A percentile compares a stretch with the other conserved stretches of the same genome.
phyloP scores from a whole-genome alignment of 306 rosid species.

The Vigna reflexopilosa region DNA sequence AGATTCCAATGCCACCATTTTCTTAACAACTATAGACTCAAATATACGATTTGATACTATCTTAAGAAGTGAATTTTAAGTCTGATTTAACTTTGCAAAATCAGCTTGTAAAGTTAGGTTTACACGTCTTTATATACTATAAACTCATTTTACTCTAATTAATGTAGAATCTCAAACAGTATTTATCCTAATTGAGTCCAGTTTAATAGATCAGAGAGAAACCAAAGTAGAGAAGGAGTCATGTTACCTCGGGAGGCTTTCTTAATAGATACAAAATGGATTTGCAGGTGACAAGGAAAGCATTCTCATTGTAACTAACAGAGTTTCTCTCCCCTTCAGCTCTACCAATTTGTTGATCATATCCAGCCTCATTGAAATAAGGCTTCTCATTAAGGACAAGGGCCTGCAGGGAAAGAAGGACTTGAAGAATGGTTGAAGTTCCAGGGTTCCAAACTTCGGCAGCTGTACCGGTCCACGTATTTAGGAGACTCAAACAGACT shows the following conservation, averaged over 20 bases:
- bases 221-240: slow-evolving; percentile 18
- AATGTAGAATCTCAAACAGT: neutral
- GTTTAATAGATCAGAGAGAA: slow-evolving; percentile 8
- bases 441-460: slow-evolving; percentile 90
- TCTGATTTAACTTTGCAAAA: too few relatives aligned
- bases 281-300: slow-evolving; percentile 86
- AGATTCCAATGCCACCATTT: slow-evolving; percentile 16
- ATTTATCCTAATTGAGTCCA: neutral
- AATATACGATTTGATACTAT: too few relatives aligned
- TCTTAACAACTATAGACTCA: neutral
- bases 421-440: slow-evolving; percentile 84
- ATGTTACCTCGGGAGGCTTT: slow-evolving; percentile 79
- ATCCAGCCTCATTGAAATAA: slow-evolving; percentile 98
- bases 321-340: slow-evolving; percentile 98
- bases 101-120: too few relatives aligned
- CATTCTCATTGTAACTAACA: slow-evolving; percentile 88
- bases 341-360: slow-evolving; percentile 86
- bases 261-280: slow-evolving; percentile 76
- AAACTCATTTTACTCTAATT: too few relatives aligned
- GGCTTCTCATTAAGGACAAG: slow-evolving; percentile 97
- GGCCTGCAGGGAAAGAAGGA: slow-evolving; percentile 97
- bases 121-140: too few relatives aligned
- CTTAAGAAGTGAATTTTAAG: too few relatives aligned
- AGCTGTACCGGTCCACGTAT: slow-evolving; percentile 83
- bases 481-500: slow-evolving; percentile 92